Evolutionary conservation across 2,329 filamentous ascomycete species (phyloP).

Genomic region (Fusarium lyarnte): DNA sequence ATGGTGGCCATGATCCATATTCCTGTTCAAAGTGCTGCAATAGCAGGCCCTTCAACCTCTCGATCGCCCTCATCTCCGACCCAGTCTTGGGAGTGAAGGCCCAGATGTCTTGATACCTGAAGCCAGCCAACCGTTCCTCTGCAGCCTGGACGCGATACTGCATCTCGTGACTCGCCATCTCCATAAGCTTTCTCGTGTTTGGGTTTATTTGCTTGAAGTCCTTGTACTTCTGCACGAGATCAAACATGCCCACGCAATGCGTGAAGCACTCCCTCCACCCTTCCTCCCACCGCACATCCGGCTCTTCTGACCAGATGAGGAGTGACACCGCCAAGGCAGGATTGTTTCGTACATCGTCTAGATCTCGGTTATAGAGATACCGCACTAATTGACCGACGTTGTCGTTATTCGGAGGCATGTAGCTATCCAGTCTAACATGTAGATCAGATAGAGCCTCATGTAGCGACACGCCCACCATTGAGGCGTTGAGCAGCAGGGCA

Average conservation of each 20-base stretch:
- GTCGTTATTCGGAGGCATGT: conserved; percentile 65
- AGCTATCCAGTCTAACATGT: conserved; percentile 67
- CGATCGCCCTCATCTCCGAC: conserved; percentile 64
- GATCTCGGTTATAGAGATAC: conserved; percentile 66
- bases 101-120: conserved; percentile 72
- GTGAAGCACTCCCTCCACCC: conserved; percentile 75
- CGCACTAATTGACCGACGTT: conserved; percentile 68
- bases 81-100: conserved; percentile 56
- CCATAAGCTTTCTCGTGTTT: conserved; percentile 70
- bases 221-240: conserved; percentile 58
- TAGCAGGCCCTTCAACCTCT: conserved; percentile 70
- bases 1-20: conserved; percentile 69
- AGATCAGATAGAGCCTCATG: conserved; percentile 71
- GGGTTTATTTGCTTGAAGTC: conserved; percentile 69
- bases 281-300: conserved; percentile 69
- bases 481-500: conserved; percentile 70
- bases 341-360: conserved; percentile 72
- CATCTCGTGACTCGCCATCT: conserved; percentile 68
- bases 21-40: conserved; percentile 63
- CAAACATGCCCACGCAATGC: conserved; percentile 72
- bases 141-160: conserved; percentile 70
- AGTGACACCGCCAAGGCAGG: conserved; percentile 68
- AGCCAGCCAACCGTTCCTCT: conserved; percentile 68
- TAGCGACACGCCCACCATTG: conserved; percentile 71
- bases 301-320: conserved; percentile 72